Evolutionary conservation across 768 basidiomycete genomes (phyloP), one percentile per base, ranked within the genome.

Genomic region (Suillus occidentalis): DNA sequence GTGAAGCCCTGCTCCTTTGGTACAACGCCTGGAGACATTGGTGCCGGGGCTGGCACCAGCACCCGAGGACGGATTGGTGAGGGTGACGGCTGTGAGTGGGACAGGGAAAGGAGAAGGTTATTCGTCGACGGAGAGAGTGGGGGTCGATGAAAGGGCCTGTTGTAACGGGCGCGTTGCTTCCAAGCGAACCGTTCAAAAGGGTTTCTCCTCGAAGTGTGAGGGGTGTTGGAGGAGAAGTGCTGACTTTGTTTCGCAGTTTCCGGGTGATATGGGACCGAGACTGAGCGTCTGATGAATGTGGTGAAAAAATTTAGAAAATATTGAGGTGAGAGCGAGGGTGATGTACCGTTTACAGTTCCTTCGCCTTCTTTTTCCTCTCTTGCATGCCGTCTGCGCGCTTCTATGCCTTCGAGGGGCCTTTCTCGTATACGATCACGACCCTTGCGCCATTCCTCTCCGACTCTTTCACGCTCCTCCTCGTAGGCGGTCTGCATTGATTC

Each of bases 311-410:
- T 43, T 49, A 42, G 69, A 52, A 25, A 60, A 36, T n/a, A 58
- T 64, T 63, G 40, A 56, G 37, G 42, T 31, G 56, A 49, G 42
- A 52, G 42, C 61, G 57, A 31, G 45, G 61, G 37, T 12, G 31
- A 79, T 84, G 63, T 57, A 88, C 86, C 89, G 61, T 87, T 88
- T 49, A 85, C 82, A 16, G 86, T 88, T n/a, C 90, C 92, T 69
- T 95, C 93, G 66, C 92, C 91, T 65, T 94, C 93, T 72, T 94
- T 94, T 79, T 95, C 93, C 67, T 95, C 93, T 61, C 93, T 80
- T 36, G 93, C 93, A 65, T 89, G 79, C 68, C 87, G 81, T 63
- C 92, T 77, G 37, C 92, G 82, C 72, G 94, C 93, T 74, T 94
- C 92, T 68, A 95, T 90, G 34, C 93, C 91, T 70, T 94, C 93